These are phyloP conservation scores for Salvia rosmarinus DNA, from an alignment of 257 asterid genomes.

Conservation along the genomic window DNA sequence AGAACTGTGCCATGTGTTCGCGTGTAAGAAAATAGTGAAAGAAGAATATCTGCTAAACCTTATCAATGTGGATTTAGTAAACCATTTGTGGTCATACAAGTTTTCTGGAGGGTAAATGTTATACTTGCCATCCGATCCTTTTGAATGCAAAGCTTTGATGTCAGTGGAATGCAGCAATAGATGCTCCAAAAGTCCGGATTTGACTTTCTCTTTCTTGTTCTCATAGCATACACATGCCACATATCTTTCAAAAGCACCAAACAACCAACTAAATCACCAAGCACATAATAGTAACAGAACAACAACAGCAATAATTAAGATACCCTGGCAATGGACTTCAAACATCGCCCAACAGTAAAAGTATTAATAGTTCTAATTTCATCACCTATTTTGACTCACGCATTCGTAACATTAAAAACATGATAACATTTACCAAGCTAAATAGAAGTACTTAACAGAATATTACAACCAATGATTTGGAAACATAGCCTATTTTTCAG, in stretches of 20 bases:
- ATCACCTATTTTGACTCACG: neutral
- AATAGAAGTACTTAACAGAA: neutral
- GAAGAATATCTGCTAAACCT: conserved; percentile 53
- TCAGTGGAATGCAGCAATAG: conserved; percentile 65
- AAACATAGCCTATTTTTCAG: neutral
- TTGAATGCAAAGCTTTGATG: conserved; percentile 56
- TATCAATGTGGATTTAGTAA: conserved; percentile 69
- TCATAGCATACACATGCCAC: conserved; percentile 59
- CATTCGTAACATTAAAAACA: conserved; percentile 1
- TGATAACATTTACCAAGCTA: neutral
- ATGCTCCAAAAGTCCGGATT: conserved; percentile 78
- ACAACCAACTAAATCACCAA: conserved; percentile 23
- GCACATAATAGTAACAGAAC: neutral
- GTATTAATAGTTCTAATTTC: neutral
- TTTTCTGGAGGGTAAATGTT: conserved; percentile 57
- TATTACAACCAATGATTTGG: neutral
- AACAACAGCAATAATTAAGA: neutral
- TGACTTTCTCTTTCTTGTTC: conserved; percentile 55
- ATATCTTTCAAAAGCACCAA: conserved; percentile 56
- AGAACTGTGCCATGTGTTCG: conserved; percentile 26
- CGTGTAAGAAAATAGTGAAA: conserved; percentile 14
- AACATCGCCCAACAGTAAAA: neutral
- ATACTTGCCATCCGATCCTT: conserved; percentile 59
- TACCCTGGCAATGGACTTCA: neutral
- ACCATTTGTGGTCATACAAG: conserved; percentile 60